Conservation (phyloP, 1,284 basidiomycete genomes). For the Pseudozyma sp. region DNA sequence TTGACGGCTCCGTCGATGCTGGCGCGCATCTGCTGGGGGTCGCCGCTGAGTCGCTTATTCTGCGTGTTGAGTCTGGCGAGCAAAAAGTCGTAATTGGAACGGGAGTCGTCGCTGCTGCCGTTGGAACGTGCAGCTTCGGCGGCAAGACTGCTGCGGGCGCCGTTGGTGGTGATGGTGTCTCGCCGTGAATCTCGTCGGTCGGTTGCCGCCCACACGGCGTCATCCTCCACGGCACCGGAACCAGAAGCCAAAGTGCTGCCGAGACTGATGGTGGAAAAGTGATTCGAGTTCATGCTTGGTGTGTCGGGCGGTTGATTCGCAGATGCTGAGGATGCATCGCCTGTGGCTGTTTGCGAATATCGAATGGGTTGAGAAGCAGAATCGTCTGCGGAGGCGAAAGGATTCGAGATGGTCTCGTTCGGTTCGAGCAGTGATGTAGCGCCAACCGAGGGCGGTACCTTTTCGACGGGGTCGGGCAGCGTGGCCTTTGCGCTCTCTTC, state of each 20-base stretch:
- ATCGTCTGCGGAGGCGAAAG: constrained; percentile 47
- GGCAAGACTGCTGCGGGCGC: constrained; percentile 10
- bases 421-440: constrained; percentile 62
- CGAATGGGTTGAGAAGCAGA: constrained; percentile 16
- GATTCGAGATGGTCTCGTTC: constrained; percentile 60
- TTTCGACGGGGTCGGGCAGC: constrained; percentile 26
- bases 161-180: constrained; percentile 39
- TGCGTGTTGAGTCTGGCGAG: constrained; percentile 56
- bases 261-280: constrained; percentile 54
- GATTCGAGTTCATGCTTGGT: constrained; percentile 41
- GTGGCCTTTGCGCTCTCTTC: constrained; percentile 40
- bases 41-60: constrained; percentile 56
- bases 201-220: constrained; percentile 11
- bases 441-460: constrained; percentile 57
- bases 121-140: constrained; percentile 10
- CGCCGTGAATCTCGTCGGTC: constrained; percentile 25
- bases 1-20: constrained; percentile 63
- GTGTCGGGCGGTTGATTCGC: constrained; percentile 21
- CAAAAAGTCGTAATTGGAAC: constrained; percentile 58
- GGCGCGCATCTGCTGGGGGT: constrained; percentile 58
- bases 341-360: constrained; percentile 11
- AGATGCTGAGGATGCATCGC: not conserved
- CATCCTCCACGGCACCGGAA: not conserved
- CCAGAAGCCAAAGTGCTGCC: constrained; percentile 24
- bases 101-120: constrained; percentile 8